Base-by-base conservation (phyloP, 305 asterid genomes). In the Andrographis paniculata region DNA sequence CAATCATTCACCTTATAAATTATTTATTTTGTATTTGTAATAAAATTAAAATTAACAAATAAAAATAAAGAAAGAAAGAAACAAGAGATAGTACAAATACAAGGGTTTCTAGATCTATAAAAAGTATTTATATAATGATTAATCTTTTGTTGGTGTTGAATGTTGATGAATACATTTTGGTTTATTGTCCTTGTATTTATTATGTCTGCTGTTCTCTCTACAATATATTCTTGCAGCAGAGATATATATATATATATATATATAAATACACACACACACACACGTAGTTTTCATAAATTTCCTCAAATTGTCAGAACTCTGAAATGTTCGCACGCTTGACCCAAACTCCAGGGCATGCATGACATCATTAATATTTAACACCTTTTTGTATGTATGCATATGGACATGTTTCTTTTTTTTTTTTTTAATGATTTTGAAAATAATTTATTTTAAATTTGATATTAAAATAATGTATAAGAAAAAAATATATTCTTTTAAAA, bases 151-250 rank as follows among this genome's bases (percentile, higher is more conserved):
- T n/a, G n/a, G n/a, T n/a, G n/a, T n/a, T n/a, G n/a, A n/a, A n/a
- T n/a, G n/a, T n/a, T n/a, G n/a, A n/a, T n/a, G 31, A 27, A 42
- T 9, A 33, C 7, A 2, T n/a, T 28, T 61, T 66, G 57, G 73
- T 62, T 60, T 61, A 71, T 72, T 74, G 66, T 65, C 42, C 62
- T 72, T 68, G 78, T 56, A 56, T 62, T 48, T 52, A 56, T 63
- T 55, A 36, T 59, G 52, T 50, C 52, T 2, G 48, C 56, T 31
- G 4, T 2, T 39, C 39, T 47, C 13, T 14, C 36, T 50, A 3
- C 8, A 24, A 3, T 24, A 24, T 24, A 4, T 8, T 8, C 8
- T 24, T 24, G 6, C 8, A 24, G 8, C 30, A 24, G 6, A 24
- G 30, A 24, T 24, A 24, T 8, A 24, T 24, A 24, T 8, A 24